phyloP scores from a whole-genome alignment of 1,284 basidiomycete species.

The Agaricales sp. region DNA sequence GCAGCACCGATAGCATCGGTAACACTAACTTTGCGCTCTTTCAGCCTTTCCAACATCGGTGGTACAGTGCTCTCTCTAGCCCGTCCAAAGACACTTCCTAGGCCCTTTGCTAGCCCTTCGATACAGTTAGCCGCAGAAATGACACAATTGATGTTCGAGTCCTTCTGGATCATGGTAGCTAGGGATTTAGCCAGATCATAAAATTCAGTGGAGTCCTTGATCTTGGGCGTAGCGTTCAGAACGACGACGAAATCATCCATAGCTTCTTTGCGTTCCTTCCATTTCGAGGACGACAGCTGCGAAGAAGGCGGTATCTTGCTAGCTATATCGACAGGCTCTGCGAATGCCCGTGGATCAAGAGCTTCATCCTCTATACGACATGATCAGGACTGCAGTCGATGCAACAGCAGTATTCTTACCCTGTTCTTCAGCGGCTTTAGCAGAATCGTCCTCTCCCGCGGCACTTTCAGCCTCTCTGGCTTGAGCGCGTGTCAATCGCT shows the following conservation, averaged over 20 bases:
- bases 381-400: conserved; percentile 4
- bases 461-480: conserved; percentile 64
- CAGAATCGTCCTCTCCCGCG: conserved; percentile 23
- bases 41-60: conserved; percentile 82
- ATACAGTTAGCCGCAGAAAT: conserved; percentile 82
- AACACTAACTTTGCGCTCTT: conserved; percentile 88
- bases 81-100: conserved; percentile 67
- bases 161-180: conserved; percentile 75
- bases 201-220: conserved; percentile 71
- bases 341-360: conserved; percentile 76
- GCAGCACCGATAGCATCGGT: conserved; percentile 85
- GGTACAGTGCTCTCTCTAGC: conserved; percentile 71
- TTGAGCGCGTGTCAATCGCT: conserved; percentile 70
- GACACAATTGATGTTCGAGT: conserved; percentile 96
- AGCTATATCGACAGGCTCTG: conserved; percentile 77
- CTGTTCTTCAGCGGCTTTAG: conserved; percentile 11
- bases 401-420: not conserved
- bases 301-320: conserved; percentile 67
- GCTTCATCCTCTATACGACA: conserved; percentile 29
- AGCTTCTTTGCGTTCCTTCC: conserved; percentile 96
- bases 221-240: conserved; percentile 64
- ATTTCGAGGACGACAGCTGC: conserved; percentile 82
- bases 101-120: conserved; percentile 79
- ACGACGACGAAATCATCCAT: conserved; percentile 77
- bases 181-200: conserved; percentile 69